These are phyloP conservation scores for Pythium apleroticum DNA, from an alignment of 352 stramenopile genomes.

Conservation along the genomic window DNA sequence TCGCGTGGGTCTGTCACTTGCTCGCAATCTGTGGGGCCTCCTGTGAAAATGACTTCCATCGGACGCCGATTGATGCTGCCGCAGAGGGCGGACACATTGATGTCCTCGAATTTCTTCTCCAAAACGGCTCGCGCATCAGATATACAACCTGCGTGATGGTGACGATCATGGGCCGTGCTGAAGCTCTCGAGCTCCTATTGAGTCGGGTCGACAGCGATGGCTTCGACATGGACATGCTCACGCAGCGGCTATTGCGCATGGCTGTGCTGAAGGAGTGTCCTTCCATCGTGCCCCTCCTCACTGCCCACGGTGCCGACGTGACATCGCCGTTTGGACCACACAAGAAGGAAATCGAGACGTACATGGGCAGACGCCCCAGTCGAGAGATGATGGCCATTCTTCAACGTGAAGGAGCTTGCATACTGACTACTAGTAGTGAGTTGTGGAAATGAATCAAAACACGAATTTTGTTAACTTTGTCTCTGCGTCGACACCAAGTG, in stretches of 20 bases:
- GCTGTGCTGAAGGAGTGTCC: not conserved
- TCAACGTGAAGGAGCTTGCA: not conserved
- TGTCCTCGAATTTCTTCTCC: not conserved
- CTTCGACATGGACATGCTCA: not conserved
- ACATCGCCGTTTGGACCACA: not conserved
- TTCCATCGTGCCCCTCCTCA: not conserved
- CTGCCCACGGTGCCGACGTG: not conserved
- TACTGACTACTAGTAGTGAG: not conserved
- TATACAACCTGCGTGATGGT: not conserved
- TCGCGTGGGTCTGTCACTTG: not conserved
- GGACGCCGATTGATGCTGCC: not conserved
- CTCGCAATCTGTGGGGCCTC: not conserved
- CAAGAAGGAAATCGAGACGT: not conserved
- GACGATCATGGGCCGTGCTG: not conserved
- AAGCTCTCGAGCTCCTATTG: constrained; percentile 1
- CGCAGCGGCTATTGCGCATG: not conserved
- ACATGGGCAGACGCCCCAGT: not conserved
- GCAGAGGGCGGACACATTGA: not conserved
- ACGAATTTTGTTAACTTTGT: no score
- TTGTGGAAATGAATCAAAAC: not conserved
- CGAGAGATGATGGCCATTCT: not conserved
- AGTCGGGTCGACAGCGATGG: not conserved
- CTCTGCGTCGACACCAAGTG: no score
- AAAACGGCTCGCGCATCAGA: not conserved
- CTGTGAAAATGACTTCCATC: not conserved